Base-by-base conservation (phyloP, 2,329 filamentous ascomycete genomes). In the Fusarium nisikadoi region DNA sequence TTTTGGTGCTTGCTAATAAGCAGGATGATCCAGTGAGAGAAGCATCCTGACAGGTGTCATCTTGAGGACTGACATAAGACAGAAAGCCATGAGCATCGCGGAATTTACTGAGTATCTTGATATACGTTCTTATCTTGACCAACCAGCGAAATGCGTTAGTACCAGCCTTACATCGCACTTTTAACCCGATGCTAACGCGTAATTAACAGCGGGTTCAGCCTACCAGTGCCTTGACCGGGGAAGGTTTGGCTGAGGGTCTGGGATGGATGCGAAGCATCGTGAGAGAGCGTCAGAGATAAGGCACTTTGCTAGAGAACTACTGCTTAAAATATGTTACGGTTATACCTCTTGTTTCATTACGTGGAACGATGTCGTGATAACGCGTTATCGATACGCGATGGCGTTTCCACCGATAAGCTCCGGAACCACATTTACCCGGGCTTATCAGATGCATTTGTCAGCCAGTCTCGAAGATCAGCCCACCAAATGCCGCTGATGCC, bases 1-100 rank as follows among this genome's bases (percentile, higher is more conserved):
- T 72, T 11, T 16, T 72, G 4, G 33, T 72, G 3, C 33, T 70
- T 5, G 68, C 59, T 0, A 62, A 66, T 11, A 72, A 72, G 16
- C 65, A 70, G 14, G 69, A 72, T 4, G 8, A 35, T 8, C 20
- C 12, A 1, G 68, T 71, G 5, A 35, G 56, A 23, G n/a, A 4
- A 5, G 19, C 3, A 23, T 41, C 16, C 1, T 20, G 23, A 35
- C 17, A 23, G 8, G 14, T 19, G 20, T 8, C 29, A 10, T 10
- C 16, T 17, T 16, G 7, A 2, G 20, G 6, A 17, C 20, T 58
- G 2, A 68, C 9, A 8, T 6, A 2, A 4, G 9, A 19, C 6
- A 70, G 68, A 52, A 52, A 27, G 46, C 62, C 2, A 58, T 58
- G 46, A 45, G 38, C 16, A 12, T 43, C 6, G 3, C 13, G 0